These are phyloP conservation scores for Cocos nucifera DNA, from an alignment of 176 grass and related monocot species.

Conservation along the genomic window DNA sequence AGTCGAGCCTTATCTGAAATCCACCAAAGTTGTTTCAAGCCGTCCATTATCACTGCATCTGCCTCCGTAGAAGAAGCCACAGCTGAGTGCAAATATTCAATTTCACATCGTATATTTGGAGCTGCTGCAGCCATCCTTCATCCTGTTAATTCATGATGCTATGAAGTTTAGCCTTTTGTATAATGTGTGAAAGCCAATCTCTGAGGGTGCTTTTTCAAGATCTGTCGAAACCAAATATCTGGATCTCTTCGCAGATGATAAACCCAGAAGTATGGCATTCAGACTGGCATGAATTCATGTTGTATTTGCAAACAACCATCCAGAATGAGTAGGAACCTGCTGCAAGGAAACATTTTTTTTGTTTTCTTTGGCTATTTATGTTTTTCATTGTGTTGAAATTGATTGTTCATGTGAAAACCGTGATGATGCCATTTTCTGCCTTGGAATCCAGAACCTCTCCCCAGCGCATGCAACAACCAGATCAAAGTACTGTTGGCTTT, in stretches of 20 bases:
- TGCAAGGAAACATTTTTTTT: no score
- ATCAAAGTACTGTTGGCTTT: no score
- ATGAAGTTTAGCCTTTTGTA: constrained; percentile 50
- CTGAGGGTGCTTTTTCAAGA: neutral
- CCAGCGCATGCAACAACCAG: no score
- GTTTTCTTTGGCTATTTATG: no score
- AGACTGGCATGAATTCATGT: neutral
- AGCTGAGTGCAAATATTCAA: constrained; percentile 64
- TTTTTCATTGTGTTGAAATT: no score
- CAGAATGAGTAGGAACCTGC: no score
- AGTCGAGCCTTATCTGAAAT: constrained; percentile 19
- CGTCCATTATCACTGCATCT: constrained; percentile 74
- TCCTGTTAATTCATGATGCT: constrained; percentile 48
- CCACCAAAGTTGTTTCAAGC: constrained; percentile 35
- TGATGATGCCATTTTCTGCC: no score
- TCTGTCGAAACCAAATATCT: no score
- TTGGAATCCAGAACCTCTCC: no score
- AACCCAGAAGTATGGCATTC: neutral
- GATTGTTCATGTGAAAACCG: no score
- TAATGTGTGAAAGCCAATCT: constrained; percentile 33
- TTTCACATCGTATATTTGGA: constrained; percentile 70
- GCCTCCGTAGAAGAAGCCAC: constrained; percentile 72
- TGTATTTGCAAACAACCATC: no score
- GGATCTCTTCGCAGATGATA: neutral
- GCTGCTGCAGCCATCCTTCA: constrained; percentile 29